phyloP scores from a whole-genome alignment of 2,329 filamentous ascomycete genomes.

The Dothideomycetidae sp. region DNA sequence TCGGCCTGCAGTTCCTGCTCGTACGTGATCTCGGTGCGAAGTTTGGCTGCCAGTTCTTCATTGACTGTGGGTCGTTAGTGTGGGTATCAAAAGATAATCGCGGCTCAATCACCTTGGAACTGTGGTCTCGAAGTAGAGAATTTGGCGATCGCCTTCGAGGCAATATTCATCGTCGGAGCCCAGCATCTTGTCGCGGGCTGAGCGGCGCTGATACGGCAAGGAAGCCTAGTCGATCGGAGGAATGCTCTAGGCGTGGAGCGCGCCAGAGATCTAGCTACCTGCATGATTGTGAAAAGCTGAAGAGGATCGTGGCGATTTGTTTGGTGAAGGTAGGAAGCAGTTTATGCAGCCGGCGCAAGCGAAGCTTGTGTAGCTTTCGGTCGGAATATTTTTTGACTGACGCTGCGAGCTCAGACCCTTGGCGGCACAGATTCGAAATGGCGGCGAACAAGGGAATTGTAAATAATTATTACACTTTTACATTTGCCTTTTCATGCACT shows the following conservation, averaged over 20 bases:
- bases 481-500: too few species aligned
- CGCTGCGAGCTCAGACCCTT: too few species aligned
- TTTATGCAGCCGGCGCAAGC: too few species aligned
- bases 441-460: too few species aligned
- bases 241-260: constrained; percentile 31
- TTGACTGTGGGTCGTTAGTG: constrained; percentile 36
- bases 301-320: too few species aligned
- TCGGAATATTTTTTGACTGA: too few species aligned
- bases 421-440: too few species aligned
- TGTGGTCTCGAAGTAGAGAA: constrained; percentile 30
- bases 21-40: constrained; percentile 68
- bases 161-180: constrained; percentile 9
- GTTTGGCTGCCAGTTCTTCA: constrained; percentile 70
- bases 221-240: constrained; percentile 27
- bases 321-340: too few species aligned
- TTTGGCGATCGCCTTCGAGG: constrained; percentile 17
- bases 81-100: too few species aligned
- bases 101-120: constrained; percentile 19
- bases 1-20: constrained; percentile 64
- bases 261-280: constrained; percentile 31
- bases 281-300: too few species aligned
- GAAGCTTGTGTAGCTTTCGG: too few species aligned
- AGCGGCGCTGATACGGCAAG: constrained; percentile 24
- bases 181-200: constrained; percentile 17
- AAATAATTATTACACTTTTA: too few species aligned